Percentiles rank a stretch among this genome's conserved stretches.
phyloP scores from a whole-genome alignment of 352 stramenopile genomes.

The Pythium insidiosum region DNA sequence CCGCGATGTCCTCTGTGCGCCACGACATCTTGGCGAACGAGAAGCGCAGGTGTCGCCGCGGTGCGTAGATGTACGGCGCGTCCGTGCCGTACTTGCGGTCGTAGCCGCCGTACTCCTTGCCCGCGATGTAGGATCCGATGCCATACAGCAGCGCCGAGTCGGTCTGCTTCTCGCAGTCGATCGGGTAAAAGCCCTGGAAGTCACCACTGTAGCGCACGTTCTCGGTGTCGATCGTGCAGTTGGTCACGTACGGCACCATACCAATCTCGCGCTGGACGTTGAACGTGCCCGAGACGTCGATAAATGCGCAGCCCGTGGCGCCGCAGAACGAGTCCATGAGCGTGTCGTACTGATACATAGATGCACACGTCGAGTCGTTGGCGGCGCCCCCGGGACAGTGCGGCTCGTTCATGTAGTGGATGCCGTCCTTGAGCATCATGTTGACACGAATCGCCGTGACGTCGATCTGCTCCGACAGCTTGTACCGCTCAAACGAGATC shows the following conservation, averaged over 20 bases:
- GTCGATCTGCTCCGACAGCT: conserved; percentile 6
- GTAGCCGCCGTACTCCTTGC: conserved; percentile 20
- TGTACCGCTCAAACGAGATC: conserved; percentile 10
- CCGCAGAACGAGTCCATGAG: conserved; percentile 25
- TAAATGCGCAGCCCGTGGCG: conserved; percentile 26
- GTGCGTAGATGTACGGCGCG: conserved; percentile 22
- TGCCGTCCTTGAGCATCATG: background rate
- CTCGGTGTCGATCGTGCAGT: conserved; percentile 19
- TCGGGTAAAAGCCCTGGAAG: conserved; percentile 28
- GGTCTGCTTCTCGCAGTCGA: conserved; percentile 12
- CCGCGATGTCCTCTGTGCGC: conserved; percentile 18
- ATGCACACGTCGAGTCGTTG: no score
- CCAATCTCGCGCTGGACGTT: conserved; percentile 28
- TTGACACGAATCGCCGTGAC: conserved; percentile 9
- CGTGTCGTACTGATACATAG: conserved; percentile 17
- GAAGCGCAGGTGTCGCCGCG: conserved; percentile 29
- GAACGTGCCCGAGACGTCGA: conserved; percentile 21
- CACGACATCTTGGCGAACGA: conserved; percentile 33
- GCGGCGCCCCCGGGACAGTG: no score
- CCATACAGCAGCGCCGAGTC: conserved; percentile 29
- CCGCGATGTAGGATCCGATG: conserved; percentile 36
- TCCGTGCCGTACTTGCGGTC: conserved; percentile 5
- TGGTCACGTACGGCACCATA: conserved; percentile 28
- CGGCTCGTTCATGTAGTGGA: no score
- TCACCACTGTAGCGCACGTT: conserved; percentile 31